A percentile compares a stretch with the other conserved stretches of the same genome.
phyloP scores from a whole-genome alignment of 2,329 filamentous ascomycete species.

The Chaetomiaceae sp. region DNA sequence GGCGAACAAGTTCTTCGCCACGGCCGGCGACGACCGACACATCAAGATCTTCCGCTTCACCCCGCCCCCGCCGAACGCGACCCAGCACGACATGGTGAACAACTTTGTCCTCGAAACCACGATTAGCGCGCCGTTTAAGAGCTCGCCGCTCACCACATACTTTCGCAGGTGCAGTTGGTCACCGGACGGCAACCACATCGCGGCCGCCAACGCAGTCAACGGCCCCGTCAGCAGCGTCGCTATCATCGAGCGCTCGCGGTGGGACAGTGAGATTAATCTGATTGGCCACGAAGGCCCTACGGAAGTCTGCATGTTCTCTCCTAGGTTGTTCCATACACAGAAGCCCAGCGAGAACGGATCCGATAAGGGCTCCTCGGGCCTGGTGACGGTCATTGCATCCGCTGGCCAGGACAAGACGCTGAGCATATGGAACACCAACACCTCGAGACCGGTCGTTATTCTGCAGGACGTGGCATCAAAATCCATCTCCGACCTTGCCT shows the following conservation, averaged over 20 bases:
- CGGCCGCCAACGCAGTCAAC: slow-evolving; percentile 93
- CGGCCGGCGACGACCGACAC: slow-evolving; percentile 91
- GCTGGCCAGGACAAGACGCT: slow-evolving; percentile 95
- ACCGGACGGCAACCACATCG: slow-evolving; percentile 93
- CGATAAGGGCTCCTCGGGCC: slow-evolving; percentile 42
- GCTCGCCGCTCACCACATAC: slow-evolving; percentile 92
- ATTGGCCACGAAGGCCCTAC: slow-evolving; percentile 97
- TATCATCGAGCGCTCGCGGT: slow-evolving; percentile 84
- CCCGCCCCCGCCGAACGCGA: slow-evolving; percentile 83
- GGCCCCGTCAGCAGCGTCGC: slow-evolving; percentile 95
- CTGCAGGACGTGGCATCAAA: slow-evolving; percentile 85
- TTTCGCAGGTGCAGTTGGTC: slow-evolving; percentile 97
- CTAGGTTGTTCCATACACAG: slow-evolving; percentile 74
- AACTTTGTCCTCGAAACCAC: slow-evolving; percentile 96
- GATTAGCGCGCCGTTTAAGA: slow-evolving; percentile 79
- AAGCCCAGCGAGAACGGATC: slow-evolving; percentile 56
- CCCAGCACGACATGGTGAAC: slow-evolving; percentile 89
- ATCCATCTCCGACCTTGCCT: slow-evolving; percentile 88
- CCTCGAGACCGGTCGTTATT: slow-evolving; percentile 83
- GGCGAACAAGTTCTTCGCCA: slow-evolving; percentile 98
- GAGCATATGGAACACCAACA: slow-evolving; percentile 97
- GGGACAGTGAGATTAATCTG: slow-evolving; percentile 95
- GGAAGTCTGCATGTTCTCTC: slow-evolving; percentile 96
- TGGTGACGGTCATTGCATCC: slow-evolving; percentile 91
- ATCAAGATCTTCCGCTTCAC: slow-evolving; percentile 97